Conservation (phyloP, 179 eudicot genomes). For the Pouteria campechiana region DNA sequence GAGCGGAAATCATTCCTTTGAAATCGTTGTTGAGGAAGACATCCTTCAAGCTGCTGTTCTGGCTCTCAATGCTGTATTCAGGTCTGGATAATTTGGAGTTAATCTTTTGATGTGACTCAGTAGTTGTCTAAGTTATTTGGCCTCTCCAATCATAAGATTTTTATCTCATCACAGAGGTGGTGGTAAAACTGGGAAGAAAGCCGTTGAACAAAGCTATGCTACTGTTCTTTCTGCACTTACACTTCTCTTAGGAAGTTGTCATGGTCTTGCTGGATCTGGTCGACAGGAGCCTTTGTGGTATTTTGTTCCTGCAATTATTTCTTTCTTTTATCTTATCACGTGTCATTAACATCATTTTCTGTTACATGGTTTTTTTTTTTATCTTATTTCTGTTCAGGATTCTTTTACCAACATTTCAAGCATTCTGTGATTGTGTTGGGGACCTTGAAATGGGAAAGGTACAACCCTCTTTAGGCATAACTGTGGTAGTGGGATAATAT, state of each 20-base stretch:
- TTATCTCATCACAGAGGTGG: conserved; percentile 63
- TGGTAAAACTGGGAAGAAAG: conserved; percentile 81
- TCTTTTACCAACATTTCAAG: conserved; percentile 81
- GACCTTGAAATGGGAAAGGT: conserved; percentile 99
- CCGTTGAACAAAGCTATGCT: conserved; percentile 87
- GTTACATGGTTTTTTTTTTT: neutral
- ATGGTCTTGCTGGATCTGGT: conserved; percentile 66
- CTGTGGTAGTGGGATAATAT: neutral
- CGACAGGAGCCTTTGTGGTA: conserved; percentile 86
- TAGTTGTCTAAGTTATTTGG: too few relatives aligned
- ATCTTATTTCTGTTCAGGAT: conserved; percentile 35
- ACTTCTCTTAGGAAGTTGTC: conserved; percentile 92
- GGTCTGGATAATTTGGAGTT: conserved; percentile 26
- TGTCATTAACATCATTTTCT: neutral
- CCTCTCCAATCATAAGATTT: neutral
- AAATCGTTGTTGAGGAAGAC: conserved; percentile 33
- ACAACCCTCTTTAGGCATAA: neutral
- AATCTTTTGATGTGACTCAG: neutral
- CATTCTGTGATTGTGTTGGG: conserved; percentile 98
- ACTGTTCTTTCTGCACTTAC: conserved; percentile 78
- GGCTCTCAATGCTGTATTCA: conserved; percentile 90
- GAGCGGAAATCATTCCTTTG: conserved; percentile 26
- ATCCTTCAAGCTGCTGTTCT: conserved; percentile 76
- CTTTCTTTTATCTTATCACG: neutral
- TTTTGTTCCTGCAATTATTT: neutral